phyloP scores from a whole-genome alignment of 2,329 filamentous ascomycete genomes.

The Nemania sp. region DNA sequence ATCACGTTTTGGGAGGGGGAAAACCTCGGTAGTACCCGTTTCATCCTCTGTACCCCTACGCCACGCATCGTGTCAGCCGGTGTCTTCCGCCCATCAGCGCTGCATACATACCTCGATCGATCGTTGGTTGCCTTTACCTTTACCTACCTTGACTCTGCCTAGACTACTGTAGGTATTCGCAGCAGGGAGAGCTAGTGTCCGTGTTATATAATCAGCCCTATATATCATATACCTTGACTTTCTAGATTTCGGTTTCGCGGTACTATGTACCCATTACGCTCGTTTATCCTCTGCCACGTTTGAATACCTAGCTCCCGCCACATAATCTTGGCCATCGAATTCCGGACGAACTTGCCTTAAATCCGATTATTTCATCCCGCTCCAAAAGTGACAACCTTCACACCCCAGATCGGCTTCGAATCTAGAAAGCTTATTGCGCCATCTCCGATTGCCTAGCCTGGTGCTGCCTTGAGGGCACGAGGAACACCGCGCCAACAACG shows the following conservation, averaged over 20 bases:
- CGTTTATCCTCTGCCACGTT: conserved; percentile 53
- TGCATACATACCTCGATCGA: neutral
- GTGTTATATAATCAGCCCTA: conserved; percentile 13
- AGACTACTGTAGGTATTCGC: neutral
- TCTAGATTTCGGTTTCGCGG: conserved; percentile 46
- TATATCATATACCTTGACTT: neutral
- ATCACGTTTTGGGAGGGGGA: neutral
- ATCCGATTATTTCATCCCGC: neutral
- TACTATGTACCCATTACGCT: conserved; percentile 68
- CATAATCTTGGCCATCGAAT: conserved; percentile 20
- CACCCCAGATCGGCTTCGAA: neutral
- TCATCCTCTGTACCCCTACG: neutral
- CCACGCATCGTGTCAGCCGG: conserved; percentile 17
- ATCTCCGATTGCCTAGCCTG: too few species aligned
- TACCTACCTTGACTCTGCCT: conserved; percentile 4
- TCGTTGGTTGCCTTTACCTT: too few species aligned
- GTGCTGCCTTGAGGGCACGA: neutral
- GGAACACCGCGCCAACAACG: too few species aligned
- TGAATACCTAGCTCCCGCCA: conserved; percentile 30
- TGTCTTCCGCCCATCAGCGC: conserved; percentile 1
- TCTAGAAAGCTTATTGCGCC: neutral
- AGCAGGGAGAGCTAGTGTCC: neutral
- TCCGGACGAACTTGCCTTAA: conserved; percentile 18
- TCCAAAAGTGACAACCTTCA: neutral
- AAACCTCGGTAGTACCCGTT: neutral